Conservation (phyloP, 495 filamentous ascomycete species). For the Penicillium waksmanii region DNA sequence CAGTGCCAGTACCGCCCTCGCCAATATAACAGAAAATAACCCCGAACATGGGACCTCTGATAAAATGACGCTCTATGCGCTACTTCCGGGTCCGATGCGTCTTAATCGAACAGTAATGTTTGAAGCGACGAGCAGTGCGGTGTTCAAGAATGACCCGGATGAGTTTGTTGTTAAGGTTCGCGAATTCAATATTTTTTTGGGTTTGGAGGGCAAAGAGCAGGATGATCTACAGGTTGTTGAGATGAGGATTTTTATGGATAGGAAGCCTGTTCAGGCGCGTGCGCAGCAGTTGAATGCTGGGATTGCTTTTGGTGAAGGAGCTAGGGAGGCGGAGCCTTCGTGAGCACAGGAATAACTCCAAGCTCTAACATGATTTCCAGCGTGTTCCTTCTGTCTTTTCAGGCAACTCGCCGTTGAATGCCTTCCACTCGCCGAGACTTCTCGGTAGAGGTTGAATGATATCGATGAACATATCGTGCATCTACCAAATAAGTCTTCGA, state of each 20-base stretch:
- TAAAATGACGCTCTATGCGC: conserved; percentile 15
- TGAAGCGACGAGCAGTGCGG: conserved; percentile 25
- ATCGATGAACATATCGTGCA: too few species aligned
- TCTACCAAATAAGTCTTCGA: too few species aligned
- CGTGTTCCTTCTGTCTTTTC: too few species aligned
- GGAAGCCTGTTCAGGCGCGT: conserved; percentile 24
- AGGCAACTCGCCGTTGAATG: too few species aligned
- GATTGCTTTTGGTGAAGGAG: conserved; percentile 15
- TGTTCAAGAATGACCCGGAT: conserved; percentile 29
- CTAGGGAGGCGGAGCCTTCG: conserved; percentile 4
- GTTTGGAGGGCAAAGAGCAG: conserved; percentile 14
- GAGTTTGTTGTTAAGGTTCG: conserved; percentile 23
- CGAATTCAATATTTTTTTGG: conserved; percentile 33
- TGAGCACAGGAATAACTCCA: not conserved
- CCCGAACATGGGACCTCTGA: not conserved
- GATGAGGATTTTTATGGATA: conserved; percentile 29
- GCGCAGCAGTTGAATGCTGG: conserved; percentile 21
- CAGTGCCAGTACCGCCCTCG: not conserved
- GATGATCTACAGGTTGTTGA: conserved; percentile 24
- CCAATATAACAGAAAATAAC: not conserved
- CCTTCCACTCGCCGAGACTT: too few species aligned
- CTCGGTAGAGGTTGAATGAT: too few species aligned
- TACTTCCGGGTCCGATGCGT: conserved; percentile 7
- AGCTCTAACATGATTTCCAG: too few species aligned
- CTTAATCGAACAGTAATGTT: conserved; percentile 33